Base-by-base conservation (phyloP, 768 basidiomycete genomes). In the Boletus tylopilopsis region DNA sequence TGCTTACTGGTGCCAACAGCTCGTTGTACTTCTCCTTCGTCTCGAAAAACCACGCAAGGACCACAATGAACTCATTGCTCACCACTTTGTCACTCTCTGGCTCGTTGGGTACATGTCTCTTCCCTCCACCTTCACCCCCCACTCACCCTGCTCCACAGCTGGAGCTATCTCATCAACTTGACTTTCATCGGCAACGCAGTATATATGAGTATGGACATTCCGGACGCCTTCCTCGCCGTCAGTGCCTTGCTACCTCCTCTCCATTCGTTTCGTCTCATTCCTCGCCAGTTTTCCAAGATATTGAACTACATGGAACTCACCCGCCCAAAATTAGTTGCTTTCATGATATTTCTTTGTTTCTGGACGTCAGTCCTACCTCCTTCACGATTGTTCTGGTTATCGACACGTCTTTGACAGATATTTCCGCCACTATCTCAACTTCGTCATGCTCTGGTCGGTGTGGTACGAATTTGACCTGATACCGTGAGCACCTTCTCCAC, bases 31-130 rank as follows among this genome's bases (percentile, higher is more conserved):
- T 8, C 71, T 87, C 3, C 78, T 94, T 12, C 74, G 84, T 39
- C 78, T 99, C 13, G 96, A 99, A 71, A 97, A 96, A 66, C 95
- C 96, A 0, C 80, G 96, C 42, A 92, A 89, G 66, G 96, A 99
- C 66, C 93, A 86, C 64, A 59, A 66, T 18, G 95, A 97, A 67
- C 81, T 97, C 15, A 79, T 96, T 18, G 78, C 78, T 0, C 96
- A 99, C 65, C 96, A 99, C 64, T 59, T 94, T 36, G 91, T 98
- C 44, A 97, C 96, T 0, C 75, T 98, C 12, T 99, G 94, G 93
- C 76, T 98, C 22, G 80, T 98, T 32, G 85, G 92, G 83, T 96
- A 71, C 27, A n/a, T 30, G 41, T 2, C 11, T 8, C 48, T 45
- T 6, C 11, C 8, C 29, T 15, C 1, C 9, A 16, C 8, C 29